Evolutionary conservation across 495 filamentous ascomycete genomes (phyloP), one percentile per base, ranked within the genome.

Genomic region (Penicillium silybi): DNA sequence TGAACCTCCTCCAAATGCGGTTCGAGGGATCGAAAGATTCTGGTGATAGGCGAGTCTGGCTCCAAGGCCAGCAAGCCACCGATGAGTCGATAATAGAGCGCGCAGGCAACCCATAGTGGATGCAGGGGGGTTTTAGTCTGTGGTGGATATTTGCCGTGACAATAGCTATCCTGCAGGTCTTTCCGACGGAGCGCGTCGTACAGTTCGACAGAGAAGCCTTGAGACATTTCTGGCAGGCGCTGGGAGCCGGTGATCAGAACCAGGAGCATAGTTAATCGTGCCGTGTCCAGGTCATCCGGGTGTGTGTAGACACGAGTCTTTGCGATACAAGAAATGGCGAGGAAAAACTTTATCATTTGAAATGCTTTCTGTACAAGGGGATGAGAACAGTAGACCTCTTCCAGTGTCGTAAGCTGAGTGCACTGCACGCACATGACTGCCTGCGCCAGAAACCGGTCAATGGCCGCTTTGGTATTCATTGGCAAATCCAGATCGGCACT

Each of bases 31-130:
- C 32, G 38, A 18, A 62, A 53, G 3, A 62, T 56, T 6, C 35
- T 46, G 11, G 35, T 17, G 18, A 64, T 38, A 11, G 44, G 13
- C 0, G 29, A 17, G 23, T 16, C 41, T 1, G 26, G 11, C 15
- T 44, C 44, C 4, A 62, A n/a, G 8, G 29, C 39, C 20, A 48
- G n/a, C 9, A 64, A 8, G 8, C 42, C 45, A 7, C 25, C 17
- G 1, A 52, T 16, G n/a, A 54, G 26, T 9, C 55, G 52, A 34
- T 44, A 59, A 25, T 64, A 64, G 6, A 64, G 50, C 7, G 52
- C 58, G 5, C 29, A 23, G 2, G 61, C 55, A n/a, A 52, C 35
- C 46, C 52, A 57, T 11, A 52, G 22, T 10, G 47, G 44, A 55
- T 29, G 42, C 5, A 38, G 9, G 15, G 7, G 20, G 13, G 20